Base-by-base conservation (phyloP, 192 early-diverging fungal species). In the Coemansia sp. region DNA sequence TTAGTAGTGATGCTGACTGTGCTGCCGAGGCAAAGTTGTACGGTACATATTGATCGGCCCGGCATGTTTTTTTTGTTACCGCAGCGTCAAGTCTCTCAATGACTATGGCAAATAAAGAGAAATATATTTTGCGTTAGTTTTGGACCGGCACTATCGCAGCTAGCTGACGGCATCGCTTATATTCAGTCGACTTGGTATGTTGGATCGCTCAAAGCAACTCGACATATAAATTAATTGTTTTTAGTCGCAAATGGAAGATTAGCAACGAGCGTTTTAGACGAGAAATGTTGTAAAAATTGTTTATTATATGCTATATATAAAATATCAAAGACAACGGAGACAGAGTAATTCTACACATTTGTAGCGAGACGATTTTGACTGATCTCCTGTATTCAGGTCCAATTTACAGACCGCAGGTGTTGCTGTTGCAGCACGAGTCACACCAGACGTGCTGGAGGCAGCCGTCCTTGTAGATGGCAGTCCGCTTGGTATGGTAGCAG, bases 341-440 rank as follows among this genome's bases (percentile, higher is more conserved):
- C 46, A 50, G 46, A 50, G 46, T 2, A 22, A 50, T 19, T 46
- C 46, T 50, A n/a, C 29, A 61, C 32, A 67, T 0, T 61, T 32
- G 27, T 15, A 58, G 29, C 27, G 15, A 29, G 31, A 24, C 6
- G 9, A 20, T 31, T 32, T 58, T 58, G 7, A 15, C 13, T n/a
- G 3, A 15, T 29, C 5, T 13, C 53, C 53, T 55, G 24, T 55
- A 50, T 38, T 19, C 9, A 66, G 19, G 36, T 40, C 11, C 12
- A 20, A 55, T 19, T 40, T 74, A 67, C 42, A 65, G 60, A 56
- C 78, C 68, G 73, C 73, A 75, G 22, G 67, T 60, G 70, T 81
- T 81, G 78, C 64, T 72, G 70, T 81, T 81, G 78, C 78, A 81
- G 73, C 78, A 81, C 27, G 73, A 75, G 55, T 81, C 78, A 24